These are phyloP conservation scores for Exophiala xenobiotica DNA, from an alignment of 2,329 filamentous ascomycete species.

Conservation along the genomic window DNA sequence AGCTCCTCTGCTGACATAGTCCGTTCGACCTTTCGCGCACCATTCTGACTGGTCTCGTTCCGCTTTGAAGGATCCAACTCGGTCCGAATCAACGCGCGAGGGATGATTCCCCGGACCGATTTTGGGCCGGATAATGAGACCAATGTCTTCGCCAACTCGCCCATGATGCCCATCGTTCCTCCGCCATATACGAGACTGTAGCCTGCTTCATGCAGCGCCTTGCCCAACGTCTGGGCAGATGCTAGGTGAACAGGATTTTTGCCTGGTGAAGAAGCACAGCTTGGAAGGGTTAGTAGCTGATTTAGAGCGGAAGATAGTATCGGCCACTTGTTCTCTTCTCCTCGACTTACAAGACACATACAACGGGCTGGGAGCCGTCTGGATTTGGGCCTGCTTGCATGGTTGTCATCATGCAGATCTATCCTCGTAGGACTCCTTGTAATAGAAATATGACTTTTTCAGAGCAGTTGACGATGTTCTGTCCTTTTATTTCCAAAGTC, in stretches of 20 bases:
- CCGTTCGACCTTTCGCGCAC: conserved; percentile 48
- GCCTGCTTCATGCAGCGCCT: conserved; percentile 70
- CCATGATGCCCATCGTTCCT: conserved; percentile 93
- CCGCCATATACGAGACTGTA: conserved; percentile 91
- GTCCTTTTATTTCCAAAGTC: too few species aligned
- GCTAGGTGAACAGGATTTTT: conserved; percentile 71
- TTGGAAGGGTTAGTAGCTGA: conserved; percentile 36
- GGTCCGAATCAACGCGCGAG: conserved; percentile 74
- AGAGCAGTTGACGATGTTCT: too few species aligned
- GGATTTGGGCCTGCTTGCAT: conserved; percentile 59
- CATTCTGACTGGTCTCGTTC: conserved; percentile 16
- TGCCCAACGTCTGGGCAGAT: conserved; percentile 73
- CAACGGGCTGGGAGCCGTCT: conserved; percentile 56
- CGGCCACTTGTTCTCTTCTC: neutral
- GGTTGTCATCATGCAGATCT: conserved; percentile 53
- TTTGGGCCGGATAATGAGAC: conserved; percentile 77
- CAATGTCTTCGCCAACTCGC: conserved; percentile 83
- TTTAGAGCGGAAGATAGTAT: neutral
- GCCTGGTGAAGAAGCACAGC: conserved; percentile 79
- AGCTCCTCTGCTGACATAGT: conserved; percentile 59
- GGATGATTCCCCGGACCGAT: conserved; percentile 90
- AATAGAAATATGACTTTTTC: too few species aligned
- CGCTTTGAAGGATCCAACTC: conserved; percentile 48
- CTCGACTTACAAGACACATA: conserved; percentile 80
- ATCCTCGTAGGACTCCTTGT: conserved; percentile 3